Evolutionary conservation across 495 filamentous ascomycete genomes (phyloP), one percentile per base, ranked within the genome.

Genomic region (Hyaloscypha hepaticicola): DNA sequence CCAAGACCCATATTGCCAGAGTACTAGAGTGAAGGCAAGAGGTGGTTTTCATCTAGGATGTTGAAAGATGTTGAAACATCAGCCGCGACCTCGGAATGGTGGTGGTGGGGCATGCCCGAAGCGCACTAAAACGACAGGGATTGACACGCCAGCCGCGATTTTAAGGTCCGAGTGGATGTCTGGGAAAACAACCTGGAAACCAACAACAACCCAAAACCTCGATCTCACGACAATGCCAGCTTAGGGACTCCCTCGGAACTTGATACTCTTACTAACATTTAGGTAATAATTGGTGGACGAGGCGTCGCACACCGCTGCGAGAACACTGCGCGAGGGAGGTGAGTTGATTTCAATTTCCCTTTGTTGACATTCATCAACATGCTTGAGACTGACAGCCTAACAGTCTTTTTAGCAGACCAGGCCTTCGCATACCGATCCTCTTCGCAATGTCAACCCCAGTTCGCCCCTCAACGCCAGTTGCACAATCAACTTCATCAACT

Each of bases 1-100:
- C 28, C 33, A 27, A 61, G 29, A 75, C 79, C 80, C 84, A 88
- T 87, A 72, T 65, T 79, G 71, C 66, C 41, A 34, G 50, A 60
- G 25, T 29, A 24, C 55, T 28, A 58, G 48, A 57, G 41, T 34
- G 26, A 58, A 55, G 38, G 6, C 38, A 34, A 41, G 45, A 29
- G 48, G 58, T 55, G 25, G 61, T 33, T 31, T 57, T 45, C 38
- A 45, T 51, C 8, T 16, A 34, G 12, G 31, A 34, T 4, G 6
- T 45, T 45, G 38, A 27, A 49, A 26, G 56, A 34, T 55, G 27
- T 60, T 66, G 53, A 24, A 53, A 53, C 5, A 19, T 25, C 50
- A 53, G 50, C 16, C 0, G 1, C 25, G 19, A 19, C 25, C 50
- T 53, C 50, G 50, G 50, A 11, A 24, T 25, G 24, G 12, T 53